Conservation (phyloP, 2,329 filamentous ascomycete species). For the Triangularia setosa region DNA sequence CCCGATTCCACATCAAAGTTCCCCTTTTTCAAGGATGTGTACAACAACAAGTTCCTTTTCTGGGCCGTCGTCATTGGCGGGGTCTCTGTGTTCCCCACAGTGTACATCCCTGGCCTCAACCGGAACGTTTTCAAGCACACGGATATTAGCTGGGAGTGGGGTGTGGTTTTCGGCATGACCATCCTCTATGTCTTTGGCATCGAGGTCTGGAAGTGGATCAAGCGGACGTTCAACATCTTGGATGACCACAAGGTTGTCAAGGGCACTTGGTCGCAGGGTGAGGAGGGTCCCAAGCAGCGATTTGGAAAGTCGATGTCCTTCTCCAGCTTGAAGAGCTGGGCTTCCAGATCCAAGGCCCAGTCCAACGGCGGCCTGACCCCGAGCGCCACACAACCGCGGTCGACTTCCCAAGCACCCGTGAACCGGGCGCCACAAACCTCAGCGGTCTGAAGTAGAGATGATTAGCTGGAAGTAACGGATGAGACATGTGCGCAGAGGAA, state of each 20-base stretch:
- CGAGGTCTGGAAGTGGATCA: constrained; percentile 68
- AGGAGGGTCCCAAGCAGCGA: constrained; percentile 39
- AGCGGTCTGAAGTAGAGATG: background rate
- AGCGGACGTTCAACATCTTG: constrained; percentile 53
- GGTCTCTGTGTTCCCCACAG: constrained; percentile 60
- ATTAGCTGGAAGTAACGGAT: background rate
- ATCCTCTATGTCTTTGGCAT: constrained; percentile 63
- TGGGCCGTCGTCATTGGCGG: constrained; percentile 60
- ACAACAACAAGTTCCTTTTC: constrained; percentile 67
- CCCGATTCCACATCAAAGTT: constrained; percentile 48
- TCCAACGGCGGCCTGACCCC: constrained; percentile 14
- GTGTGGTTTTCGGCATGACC: constrained; percentile 60
- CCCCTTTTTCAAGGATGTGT: constrained; percentile 59
- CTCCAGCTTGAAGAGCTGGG: constrained; percentile 40
- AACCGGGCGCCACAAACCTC: background rate
- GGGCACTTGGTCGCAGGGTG: constrained; percentile 51
- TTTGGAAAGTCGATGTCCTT: constrained; percentile 49
- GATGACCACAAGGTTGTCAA: constrained; percentile 49
- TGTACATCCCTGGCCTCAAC: constrained; percentile 72
- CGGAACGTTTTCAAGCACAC: constrained; percentile 68
- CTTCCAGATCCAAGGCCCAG: constrained; percentile 19
- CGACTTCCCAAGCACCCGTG: background rate
- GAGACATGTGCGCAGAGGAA: background rate
- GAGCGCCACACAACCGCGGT: constrained; percentile 14
- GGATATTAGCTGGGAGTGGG: constrained; percentile 73